A percentile compares a stretch with the other conserved stretches of the same genome.
phyloP scores from a whole-genome alignment of 192 early-diverging fungal genomes.

The Funneliformis mosseae region DNA sequence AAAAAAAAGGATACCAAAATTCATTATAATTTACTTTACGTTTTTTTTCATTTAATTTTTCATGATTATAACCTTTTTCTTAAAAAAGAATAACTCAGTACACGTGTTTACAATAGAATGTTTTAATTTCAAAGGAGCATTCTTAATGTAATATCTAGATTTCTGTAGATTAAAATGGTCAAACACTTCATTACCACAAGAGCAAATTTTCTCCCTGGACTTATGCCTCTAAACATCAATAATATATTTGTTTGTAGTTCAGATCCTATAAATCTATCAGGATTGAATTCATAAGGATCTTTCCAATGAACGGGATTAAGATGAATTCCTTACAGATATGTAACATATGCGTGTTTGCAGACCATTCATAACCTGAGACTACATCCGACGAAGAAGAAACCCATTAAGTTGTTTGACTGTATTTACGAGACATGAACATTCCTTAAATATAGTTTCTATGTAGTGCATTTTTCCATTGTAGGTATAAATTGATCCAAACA shows the following conservation, averaged over 20 bases:
- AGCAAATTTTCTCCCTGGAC: conserved; percentile 13
- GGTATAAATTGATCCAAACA: background rate
- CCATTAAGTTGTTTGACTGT: background rate
- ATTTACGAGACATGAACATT: background rate
- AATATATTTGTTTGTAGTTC: background rate
- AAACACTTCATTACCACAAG: background rate
- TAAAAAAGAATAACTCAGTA: too few species aligned
- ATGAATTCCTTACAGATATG: background rate
- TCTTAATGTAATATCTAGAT: background rate
- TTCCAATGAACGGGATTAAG: background rate
- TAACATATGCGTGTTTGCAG: background rate
- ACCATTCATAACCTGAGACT: conserved; percentile 3
- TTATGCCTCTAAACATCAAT: background rate
- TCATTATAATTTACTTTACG: too few species aligned
- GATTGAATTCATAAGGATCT: background rate
- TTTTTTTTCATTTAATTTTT: too few species aligned
- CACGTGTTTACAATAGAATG: background rate
- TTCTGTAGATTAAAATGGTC: background rate
- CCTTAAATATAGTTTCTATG: background rate
- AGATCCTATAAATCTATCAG: background rate
- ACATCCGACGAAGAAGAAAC: background rate
- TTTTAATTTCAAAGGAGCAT: background rate
- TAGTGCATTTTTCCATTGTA: conserved; percentile 17
- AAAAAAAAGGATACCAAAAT: too few species aligned
- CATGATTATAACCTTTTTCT: too few species aligned